Evolutionary conservation across 129 eudicot genomes (phyloP).

Genomic region (Erigeron canadensis): DNA sequence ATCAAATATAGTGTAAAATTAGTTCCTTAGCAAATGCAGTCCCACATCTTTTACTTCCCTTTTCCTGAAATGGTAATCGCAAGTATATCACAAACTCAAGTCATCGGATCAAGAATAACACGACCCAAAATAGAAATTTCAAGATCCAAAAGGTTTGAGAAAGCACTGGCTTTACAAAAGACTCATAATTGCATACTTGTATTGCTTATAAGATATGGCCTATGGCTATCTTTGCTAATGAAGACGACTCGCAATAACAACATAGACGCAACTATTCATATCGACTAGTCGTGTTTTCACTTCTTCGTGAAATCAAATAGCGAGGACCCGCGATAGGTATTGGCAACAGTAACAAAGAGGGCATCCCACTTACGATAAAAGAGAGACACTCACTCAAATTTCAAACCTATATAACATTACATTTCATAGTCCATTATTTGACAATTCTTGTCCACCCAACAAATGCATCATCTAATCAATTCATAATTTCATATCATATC

Average conservation of each 20-base stretch:
- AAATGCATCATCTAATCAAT: conserved; percentile 15
- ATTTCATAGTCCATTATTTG: conserved; percentile 23
- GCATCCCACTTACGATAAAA: conserved; percentile 24
- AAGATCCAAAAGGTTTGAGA: background rate
- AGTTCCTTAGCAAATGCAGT: conserved; percentile 1
- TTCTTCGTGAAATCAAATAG: conserved; percentile 17
- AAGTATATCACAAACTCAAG: conserved; percentile 2
- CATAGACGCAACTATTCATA: conserved; percentile 14
- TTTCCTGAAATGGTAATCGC: background rate
- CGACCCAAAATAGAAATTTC: conserved; percentile 1
- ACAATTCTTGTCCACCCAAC: conserved; percentile 32
- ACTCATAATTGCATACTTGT: background rate
- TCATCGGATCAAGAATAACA: background rate
- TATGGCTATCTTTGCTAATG: background rate
- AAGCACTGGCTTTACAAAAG: background rate
- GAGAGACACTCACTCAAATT: conserved; percentile 19
- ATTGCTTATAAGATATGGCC: too few species aligned
- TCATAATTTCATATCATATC: conserved; percentile 28
- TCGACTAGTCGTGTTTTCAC: conserved; percentile 9
- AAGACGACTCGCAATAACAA: background rate
- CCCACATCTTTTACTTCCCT: background rate
- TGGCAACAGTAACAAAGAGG: conserved; percentile 21
- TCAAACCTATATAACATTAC: conserved; percentile 27
- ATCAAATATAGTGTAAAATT: conserved; percentile 19
- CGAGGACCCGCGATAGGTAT: conserved; percentile 23